These are phyloP conservation scores for Scedosporium minutisporum DNA, from an alignment of 2,329 filamentous ascomycete species.

Conservation along the genomic window DNA sequence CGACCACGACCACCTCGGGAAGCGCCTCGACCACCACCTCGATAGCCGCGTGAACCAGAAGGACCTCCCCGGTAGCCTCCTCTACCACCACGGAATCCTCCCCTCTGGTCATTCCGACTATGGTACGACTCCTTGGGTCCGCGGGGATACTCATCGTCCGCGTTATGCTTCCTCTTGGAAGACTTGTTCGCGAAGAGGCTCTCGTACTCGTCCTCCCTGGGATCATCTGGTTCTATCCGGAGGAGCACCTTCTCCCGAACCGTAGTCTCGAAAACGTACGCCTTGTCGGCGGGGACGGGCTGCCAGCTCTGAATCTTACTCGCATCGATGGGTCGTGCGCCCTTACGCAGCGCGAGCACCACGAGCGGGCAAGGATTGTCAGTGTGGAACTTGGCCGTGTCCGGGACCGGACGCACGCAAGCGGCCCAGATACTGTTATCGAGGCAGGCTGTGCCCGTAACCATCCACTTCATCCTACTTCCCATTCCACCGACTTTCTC, in stretches of 20 bases:
- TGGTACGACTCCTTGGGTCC: constrained; percentile 9
- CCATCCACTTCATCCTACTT: constrained; percentile 72
- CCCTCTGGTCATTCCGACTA: constrained; percentile 17
- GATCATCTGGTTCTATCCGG: constrained; percentile 64
- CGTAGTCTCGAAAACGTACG: constrained; percentile 68
- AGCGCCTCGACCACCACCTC: constrained; percentile 30
- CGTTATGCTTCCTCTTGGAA: constrained; percentile 52
- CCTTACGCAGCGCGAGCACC: constrained; percentile 70
- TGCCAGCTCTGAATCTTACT: constrained; percentile 77
- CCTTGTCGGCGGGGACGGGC: constrained; percentile 58
- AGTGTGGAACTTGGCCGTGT: constrained; percentile 60
- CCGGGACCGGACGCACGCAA: constrained; percentile 61
- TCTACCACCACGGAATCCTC: constrained; percentile 25
- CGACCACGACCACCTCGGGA: constrained; percentile 35
- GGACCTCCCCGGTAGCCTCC: constrained; percentile 26
- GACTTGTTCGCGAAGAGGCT: constrained; percentile 50
- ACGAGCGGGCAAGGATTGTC: constrained; percentile 72
- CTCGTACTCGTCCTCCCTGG: constrained; percentile 53
- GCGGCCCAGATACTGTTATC: constrained; percentile 86
- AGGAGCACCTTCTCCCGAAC: constrained; percentile 82
- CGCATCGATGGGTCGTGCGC: constrained; percentile 69
- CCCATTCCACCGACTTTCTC: constrained; percentile 82
- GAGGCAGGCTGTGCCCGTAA: constrained; percentile 63
- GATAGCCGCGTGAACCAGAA: constrained; percentile 25
- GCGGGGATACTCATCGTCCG: constrained; percentile 22